Percentiles rank a stretch among this genome's conserved stretches.
Conservation (phyloP, 495 filamentous ascomycete genomes). For the Emericellopsis terricola region DNA sequence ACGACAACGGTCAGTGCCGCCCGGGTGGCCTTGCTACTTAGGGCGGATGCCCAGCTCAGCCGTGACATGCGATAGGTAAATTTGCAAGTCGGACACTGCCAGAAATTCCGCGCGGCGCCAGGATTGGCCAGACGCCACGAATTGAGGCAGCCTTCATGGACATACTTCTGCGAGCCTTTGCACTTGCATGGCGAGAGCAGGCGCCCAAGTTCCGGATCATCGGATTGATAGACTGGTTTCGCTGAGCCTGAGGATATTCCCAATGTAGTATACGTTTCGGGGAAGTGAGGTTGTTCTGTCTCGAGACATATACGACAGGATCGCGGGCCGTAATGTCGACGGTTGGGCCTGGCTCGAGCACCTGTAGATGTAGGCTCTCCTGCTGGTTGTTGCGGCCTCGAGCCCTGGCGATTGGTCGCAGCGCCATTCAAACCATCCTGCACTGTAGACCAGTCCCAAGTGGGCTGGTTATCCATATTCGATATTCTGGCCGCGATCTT, state of each 20-base stretch:
- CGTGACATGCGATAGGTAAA: constrained; percentile 72
- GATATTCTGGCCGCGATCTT: too few species aligned
- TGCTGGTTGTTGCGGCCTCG: constrained; percentile 7
- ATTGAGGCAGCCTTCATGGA: constrained; percentile 87
- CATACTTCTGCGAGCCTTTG: constrained; percentile 81
- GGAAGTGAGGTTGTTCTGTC: constrained; percentile 57
- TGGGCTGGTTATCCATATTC: not conserved
- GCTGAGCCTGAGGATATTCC: constrained; percentile 42
- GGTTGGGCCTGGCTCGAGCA: constrained; percentile 10
- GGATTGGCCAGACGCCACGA: constrained; percentile 68
- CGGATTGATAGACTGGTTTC: constrained; percentile 56
- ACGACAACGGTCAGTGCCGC: constrained; percentile 49
- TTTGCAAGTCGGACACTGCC: constrained; percentile 74
- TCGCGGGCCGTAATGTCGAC: constrained; percentile 17
- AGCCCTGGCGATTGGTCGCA: too few species aligned
- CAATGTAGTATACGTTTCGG: constrained; percentile 40
- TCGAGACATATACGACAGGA: constrained; percentile 87
- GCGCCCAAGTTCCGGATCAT: constrained; percentile 55
- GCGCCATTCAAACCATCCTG: not conserved
- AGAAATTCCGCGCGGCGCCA: constrained; percentile 50
- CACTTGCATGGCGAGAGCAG: constrained; percentile 87
- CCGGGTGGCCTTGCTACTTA: constrained; percentile 48
- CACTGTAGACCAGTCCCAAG: not conserved
- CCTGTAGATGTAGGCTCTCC: constrained; percentile 1
- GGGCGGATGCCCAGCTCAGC: constrained; percentile 54